Evolutionary conservation across 495 filamentous ascomycete species (phyloP), one percentile per base, ranked within the genome.

Genomic region (Pseudevernia furfuracea): DNA sequence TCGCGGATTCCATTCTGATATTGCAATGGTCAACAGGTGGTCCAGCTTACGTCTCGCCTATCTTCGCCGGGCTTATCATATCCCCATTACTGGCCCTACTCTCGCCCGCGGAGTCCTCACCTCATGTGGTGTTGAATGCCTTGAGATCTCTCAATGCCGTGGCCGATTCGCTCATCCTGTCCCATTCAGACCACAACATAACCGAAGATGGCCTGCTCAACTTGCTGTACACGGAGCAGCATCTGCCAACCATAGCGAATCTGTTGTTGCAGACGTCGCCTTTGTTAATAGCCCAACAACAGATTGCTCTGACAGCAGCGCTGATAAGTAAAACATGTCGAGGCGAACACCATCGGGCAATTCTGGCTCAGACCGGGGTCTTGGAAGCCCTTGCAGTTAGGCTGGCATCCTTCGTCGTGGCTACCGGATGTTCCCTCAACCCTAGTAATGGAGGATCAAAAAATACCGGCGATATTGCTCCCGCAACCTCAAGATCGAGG

Each of bases 341-440:
- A 17, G 83, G 86, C 61, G 86, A 90, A 67, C 73, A 74, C 2
- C 88, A 95, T 61, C 89, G 89, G 72, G 81, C 82, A 41, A 70
- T 80, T 21, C 72, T 97, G 61, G 84, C 87, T n/a, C 84, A 84
- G 46, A 79, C 77, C 19, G 87, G 90, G 25, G 81, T 96, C 14
- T 78, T 97, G 59, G 90, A 96, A 72, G 84, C 87, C 19, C 80
- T 98, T 38, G 90, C 90, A 15, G 80, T 86, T 17, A 87, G 86
- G 65, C 73, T 97, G 63, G 89, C 90, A 23, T 84, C 86, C 21
- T 89, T 92, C 70, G 82, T 87, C 43, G 83, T 88, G 14, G 75
- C 80, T 2, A 79, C 87, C 57, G 89, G 87, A 14, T 84, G 70
- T 61, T 79, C 23, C 70, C 70, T 25, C 70, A 74, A 36, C 69